Base-by-base conservation (phyloP, 805 yeast genomes). In the Saccharomycopsis vini region DNA sequence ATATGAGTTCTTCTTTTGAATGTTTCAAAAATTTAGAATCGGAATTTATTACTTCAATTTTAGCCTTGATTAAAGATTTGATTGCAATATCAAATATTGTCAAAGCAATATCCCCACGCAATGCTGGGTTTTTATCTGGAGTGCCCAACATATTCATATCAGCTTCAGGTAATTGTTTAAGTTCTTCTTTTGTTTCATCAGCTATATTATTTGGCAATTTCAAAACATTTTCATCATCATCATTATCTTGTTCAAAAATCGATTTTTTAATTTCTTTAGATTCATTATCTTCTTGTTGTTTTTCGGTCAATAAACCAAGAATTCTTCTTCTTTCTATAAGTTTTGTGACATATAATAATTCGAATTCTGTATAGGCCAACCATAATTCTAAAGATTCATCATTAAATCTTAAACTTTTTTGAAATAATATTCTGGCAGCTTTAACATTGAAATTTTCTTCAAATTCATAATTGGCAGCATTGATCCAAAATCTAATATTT, bases 401-500 rank as follows among this genome's bases (percentile, higher is more conserved):
- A 57, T 90, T 90, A 61, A 92, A 83, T 60, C 95, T 72, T 33
- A 92, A 68, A 26, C 82, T 95, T 52, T 83, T 76, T 61, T 89
- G 96, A 61, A 88, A 78, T 21, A 92, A 70, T 7, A 77, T 76
- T 61, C 99, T 74, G 19, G 97, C 89, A 37, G 95, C 89, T 57
- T 81, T 79, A 36, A 95, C 85, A 54, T 88, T 83, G 33, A 90
- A 84, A 61, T 92, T 87, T 23, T 74, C 75, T 54, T 90, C 96
- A 55, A 85, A 81, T 63, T 92, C 97, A 62, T 86, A 87, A 58
- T 85, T 85, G 24, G 97, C 96, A 20, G 96, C 97, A 55, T 86
- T 75, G 35, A 92, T 75, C 98, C 98, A 92, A 15, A 90, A 83
- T 54, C 81, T 83, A 2, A 87, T 75, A 56, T 89, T 84, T 35